Evolutionary conservation across 1,139 yeast species (phyloP).

Genomic region (Sugiyamaella pinicola): DNA sequence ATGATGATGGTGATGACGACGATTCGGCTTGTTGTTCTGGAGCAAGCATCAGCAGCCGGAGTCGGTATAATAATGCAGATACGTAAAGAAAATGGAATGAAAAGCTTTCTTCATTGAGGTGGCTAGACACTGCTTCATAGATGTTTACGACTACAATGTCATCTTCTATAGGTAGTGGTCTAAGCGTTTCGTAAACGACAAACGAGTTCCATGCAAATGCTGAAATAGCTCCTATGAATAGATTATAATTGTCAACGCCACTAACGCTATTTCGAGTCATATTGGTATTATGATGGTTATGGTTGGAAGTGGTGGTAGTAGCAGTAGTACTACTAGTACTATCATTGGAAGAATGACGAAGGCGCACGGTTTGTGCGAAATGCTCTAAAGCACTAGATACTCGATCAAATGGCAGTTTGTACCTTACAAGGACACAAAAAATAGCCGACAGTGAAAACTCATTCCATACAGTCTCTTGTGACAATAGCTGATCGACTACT

Average conservation of each 20-base stretch:
- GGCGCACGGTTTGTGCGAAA: not conserved
- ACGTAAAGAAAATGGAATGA: constrained; percentile 26
- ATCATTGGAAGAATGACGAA: not conserved
- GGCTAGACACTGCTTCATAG: constrained; percentile 17
- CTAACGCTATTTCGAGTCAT: no score
- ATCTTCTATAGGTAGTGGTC: not conserved
- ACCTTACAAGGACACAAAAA: constrained; percentile 16
- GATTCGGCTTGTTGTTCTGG: not conserved
- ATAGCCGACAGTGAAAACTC: constrained; percentile 23
- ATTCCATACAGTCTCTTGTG: constrained; percentile 24
- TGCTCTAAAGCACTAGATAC: constrained; percentile 12
- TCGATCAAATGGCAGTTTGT: constrained; percentile 15
- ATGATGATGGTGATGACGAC: not conserved
- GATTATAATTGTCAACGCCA: no score
- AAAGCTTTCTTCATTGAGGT: constrained; percentile 27
- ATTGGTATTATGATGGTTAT: no score
- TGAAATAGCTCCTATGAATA: constrained; percentile 23
- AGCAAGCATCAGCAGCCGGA: constrained; percentile 8
- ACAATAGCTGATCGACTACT: constrained; percentile 23
- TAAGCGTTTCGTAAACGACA: constrained; percentile 14
- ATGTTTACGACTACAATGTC: constrained; percentile 10
- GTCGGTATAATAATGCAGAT: constrained; percentile 24
- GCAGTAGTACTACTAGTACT: not conserved
- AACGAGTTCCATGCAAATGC: constrained; percentile 28
- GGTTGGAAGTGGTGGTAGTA: not conserved